Evolutionary conservation across 2,329 filamentous ascomycete genomes (phyloP), one percentile per base, ranked within the genome.

Genomic region (Alternaria angustiovoidea): DNA sequence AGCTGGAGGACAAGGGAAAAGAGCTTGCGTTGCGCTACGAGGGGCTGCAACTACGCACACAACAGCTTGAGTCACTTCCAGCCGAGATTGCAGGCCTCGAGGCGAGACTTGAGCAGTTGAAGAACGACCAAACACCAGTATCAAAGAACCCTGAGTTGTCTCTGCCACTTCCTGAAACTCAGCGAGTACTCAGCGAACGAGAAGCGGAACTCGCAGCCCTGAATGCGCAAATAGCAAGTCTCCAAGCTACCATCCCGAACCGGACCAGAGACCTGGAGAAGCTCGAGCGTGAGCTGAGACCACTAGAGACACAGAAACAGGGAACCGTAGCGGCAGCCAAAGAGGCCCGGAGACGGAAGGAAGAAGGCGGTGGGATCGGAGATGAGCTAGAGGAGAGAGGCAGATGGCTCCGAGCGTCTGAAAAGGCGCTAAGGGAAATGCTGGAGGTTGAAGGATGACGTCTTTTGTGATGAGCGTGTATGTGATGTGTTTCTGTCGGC

Each of bases 341-440:
- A 66, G 91, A 94, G 70, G 91, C 91, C 12, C 86, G 84, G 75
- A 83, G 87, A 71, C 84, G 89, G 69, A 90, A 88, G 75, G 90
- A 92, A 70, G 76, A 84, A 74, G 73, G 88, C 8, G 80, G 89
- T 7, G 89, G 89, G 6, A 86, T 88, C 42, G 87, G 87, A 16
- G 91, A 93, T 69, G 90, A 94, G 70, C 76, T 93, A 32, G 91
- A 94, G 75, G 89, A 91, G 77, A 85, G 88, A 68, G 91, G 89
- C 6, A 83, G 91, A 66, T 94, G 91, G 91, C 88, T 89, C 79
- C 86, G 87, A 66, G 89, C 88, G 18, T 88, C 87, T n/a, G 90
- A 93, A 72, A 80, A 81, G 8, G 85, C 79, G 14, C 75, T 93
- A 75, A 87, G 81, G 71, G 83, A 86, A 59, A 87, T 91, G 79